Percentiles rank a stretch among this genome's conserved stretches.
These are phyloP conservation scores for Protomyces pachydermus DNA, from an alignment of 1,139 yeast species.

Conservation along the genomic window DNA sequence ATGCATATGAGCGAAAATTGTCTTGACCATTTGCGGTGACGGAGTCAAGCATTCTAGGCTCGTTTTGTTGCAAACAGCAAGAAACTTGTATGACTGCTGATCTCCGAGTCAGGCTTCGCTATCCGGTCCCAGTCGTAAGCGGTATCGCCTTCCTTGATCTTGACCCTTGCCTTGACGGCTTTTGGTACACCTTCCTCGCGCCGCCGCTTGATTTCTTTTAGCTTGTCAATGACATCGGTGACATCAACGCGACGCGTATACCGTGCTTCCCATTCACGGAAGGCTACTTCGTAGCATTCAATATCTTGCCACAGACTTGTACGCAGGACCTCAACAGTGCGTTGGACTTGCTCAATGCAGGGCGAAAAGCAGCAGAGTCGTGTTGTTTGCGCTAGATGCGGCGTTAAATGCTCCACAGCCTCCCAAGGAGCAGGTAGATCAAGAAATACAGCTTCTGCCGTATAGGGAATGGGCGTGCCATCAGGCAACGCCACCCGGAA, in stretches of 20 bases:
- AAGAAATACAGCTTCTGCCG: slow-evolving; percentile 71
- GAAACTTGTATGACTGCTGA: slow-evolving; percentile 91
- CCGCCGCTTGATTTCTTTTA: slow-evolving; percentile 73
- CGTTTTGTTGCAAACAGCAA: slow-evolving; percentile 67
- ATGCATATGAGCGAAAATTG: too few relatives aligned
- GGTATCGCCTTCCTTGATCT: slow-evolving; percentile 82
- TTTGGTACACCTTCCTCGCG: slow-evolving; percentile 69
- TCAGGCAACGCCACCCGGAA: slow-evolving; percentile 45
- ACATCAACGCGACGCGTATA: slow-evolving; percentile 79
- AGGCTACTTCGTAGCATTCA: slow-evolving; percentile 89
- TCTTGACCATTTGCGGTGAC: too few relatives aligned
- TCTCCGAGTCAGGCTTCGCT: slow-evolving; percentile 73
- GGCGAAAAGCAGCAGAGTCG: slow-evolving; percentile 49
- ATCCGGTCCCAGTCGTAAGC: slow-evolving; percentile 76
- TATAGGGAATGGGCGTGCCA: slow-evolving; percentile 37
- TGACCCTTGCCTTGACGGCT: slow-evolving; percentile 44
- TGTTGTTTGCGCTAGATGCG: slow-evolving; percentile 44
- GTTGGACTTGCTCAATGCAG: slow-evolving; percentile 92
- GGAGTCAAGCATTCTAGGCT: too few relatives aligned
- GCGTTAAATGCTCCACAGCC: slow-evolving; percentile 71
- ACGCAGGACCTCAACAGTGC: slow-evolving; percentile 70
- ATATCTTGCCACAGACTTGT: slow-evolving; percentile 78
- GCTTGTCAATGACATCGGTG: slow-evolving; percentile 72
- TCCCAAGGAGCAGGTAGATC: slow-evolving; percentile 98
- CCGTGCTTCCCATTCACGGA: slow-evolving; percentile 84